Evolutionary conservation across 352 stramenopile species (phyloP).

Genomic region (Blastocystis sp.): DNA sequence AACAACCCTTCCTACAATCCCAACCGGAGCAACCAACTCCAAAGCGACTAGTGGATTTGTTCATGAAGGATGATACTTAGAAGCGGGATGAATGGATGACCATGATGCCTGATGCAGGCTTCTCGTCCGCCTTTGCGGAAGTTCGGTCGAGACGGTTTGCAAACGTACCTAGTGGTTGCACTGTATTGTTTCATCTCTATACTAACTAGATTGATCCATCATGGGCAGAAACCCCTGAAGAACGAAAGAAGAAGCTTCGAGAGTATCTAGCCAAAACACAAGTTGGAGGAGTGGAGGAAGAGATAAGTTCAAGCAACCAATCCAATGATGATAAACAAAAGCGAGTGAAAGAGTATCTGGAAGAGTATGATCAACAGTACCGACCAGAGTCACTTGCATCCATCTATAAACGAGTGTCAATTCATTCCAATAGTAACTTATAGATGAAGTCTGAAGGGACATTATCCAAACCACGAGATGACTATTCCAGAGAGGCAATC

Average conservation of each 20-base stretch:
- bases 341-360: constrained; percentile 22
- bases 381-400: background rate
- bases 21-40: background rate
- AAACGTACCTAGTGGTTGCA: constrained; percentile 13
- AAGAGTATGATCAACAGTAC: constrained; percentile 5
- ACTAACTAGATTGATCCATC: constrained; percentile 24
- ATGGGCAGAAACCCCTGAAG: constrained; percentile 33
- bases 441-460: background rate
- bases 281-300: constrained; percentile 10
- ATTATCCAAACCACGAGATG: background rate
- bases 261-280: constrained; percentile 34
- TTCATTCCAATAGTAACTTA: background rate
- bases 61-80: background rate
- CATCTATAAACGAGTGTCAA: constrained; percentile 24
- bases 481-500: constrained; percentile 11
- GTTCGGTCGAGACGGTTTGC: background rate
- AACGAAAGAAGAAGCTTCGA: background rate
- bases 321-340: constrained; percentile 3
- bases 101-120: constrained; percentile 1
- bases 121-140: constrained; percentile 24
- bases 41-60: background rate
- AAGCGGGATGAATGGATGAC: constrained; percentile 36
- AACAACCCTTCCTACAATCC: background rate
- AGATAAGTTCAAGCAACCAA: background rate
- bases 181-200: background rate